These are phyloP conservation scores for Uronychia setigera DNA, from an alignment of 73 alveolate species.

Conservation along the genomic window DNA sequence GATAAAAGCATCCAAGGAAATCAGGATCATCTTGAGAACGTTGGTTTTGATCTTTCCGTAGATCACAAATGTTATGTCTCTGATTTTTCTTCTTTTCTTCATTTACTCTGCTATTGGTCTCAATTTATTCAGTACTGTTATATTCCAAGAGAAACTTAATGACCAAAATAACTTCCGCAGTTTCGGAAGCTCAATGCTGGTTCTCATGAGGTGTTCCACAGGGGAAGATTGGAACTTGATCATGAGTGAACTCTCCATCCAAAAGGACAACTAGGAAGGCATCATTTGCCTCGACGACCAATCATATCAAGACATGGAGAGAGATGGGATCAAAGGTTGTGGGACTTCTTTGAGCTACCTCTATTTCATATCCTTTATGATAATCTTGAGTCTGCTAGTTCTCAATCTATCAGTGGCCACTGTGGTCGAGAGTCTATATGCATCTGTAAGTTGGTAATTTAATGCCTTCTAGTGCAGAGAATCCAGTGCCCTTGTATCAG, in stretches of 20 bases:
- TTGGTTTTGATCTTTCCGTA: neutral
- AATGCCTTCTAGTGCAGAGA: constrained; percentile 7
- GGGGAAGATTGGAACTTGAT: constrained; percentile 26
- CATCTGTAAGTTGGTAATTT: constrained; percentile 6
- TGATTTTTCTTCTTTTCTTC: constrained; percentile 9
- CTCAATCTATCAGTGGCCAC: constrained; percentile 23
- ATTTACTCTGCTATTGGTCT: constrained; percentile 43
- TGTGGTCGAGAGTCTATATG: constrained; percentile 21
- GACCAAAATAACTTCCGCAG: neutral
- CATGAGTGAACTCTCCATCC: constrained; percentile 17
- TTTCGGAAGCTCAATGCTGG: constrained; percentile 7
- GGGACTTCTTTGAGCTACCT: constrained; percentile 7
- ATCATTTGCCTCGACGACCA: neutral
- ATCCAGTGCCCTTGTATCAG: neutral
- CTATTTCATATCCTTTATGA: constrained; percentile 6
- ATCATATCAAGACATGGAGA: neutral
- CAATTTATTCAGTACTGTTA: constrained; percentile 22
- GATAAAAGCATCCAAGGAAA: neutral
- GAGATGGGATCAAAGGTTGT: constrained; percentile 7
- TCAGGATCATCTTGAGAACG: neutral
- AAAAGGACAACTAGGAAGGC: too few species aligned
- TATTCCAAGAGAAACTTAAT: constrained; percentile 6
- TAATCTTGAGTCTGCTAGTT: constrained; percentile 1
- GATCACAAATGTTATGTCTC: neutral
- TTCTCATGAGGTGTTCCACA: constrained; percentile 22